These are phyloP conservation scores for Pyrus hybrid DNA, from an alignment of 331 rosid species.

Conservation along the genomic window DNA sequence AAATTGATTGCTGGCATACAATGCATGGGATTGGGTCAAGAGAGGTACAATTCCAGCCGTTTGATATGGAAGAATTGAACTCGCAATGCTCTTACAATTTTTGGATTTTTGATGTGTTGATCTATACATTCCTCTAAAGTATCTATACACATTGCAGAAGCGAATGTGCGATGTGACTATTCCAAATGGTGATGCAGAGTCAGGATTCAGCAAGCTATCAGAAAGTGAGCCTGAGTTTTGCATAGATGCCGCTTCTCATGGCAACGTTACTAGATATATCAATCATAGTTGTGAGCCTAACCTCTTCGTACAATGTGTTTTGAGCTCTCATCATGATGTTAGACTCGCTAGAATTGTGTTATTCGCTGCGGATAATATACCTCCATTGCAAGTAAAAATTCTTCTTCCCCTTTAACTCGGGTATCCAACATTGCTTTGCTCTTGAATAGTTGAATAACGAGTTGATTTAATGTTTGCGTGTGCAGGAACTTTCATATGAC, in stretches of 20 bases:
- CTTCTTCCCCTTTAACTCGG: background rate
- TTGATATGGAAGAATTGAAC: background rate
- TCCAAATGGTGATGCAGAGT: background rate
- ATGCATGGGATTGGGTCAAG: constrained; percentile 29
- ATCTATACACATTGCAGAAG: too few species aligned
- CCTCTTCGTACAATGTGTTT: constrained; percentile 33
- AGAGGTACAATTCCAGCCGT: constrained; percentile 21
- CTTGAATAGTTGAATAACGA: background rate
- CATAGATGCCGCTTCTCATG: constrained; percentile 20
- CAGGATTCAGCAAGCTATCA: background rate
- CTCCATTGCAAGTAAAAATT: constrained; percentile 15
- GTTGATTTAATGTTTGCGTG: background rate
- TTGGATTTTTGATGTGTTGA: background rate
- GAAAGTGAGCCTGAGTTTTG: constrained; percentile 23
- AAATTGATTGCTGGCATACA: constrained; percentile 37
- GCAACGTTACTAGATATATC: constrained; percentile 34
- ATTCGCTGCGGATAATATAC: constrained; percentile 30
- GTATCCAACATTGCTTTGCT: background rate
- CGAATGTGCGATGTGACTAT: constrained; percentile 21
- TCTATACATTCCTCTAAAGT: background rate
- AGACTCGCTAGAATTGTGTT: constrained; percentile 27
- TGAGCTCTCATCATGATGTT: constrained; percentile 29
- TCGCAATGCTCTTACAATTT: background rate
- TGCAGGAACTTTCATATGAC: constrained; percentile 37
- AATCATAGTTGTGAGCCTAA: constrained; percentile 41